A percentile compares a stretch with the other conserved stretches of the same genome.
Conservation (phyloP, 768 basidiomycete genomes). For the Boletus patriciae region DNA sequence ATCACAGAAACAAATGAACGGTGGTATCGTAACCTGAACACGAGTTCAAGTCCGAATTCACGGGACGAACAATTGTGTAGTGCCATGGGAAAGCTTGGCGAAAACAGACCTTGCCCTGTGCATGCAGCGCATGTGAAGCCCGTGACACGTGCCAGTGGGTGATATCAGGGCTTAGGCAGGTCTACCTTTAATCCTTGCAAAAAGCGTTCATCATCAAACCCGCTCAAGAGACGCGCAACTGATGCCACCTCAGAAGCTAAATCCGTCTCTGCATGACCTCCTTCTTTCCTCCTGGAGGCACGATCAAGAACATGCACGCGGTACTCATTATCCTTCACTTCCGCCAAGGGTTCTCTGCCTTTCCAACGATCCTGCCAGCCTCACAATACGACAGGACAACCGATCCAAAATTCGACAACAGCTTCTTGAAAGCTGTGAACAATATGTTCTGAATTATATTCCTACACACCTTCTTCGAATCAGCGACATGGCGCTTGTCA, state of each 20-base stretch:
- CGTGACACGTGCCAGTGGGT: too few species aligned
- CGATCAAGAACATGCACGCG: not conserved
- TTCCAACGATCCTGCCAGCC: not conserved
- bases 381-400: not conserved
- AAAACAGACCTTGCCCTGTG: too few species aligned
- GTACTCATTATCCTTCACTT: not conserved
- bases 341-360: conserved; percentile 3
- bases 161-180: not conserved
- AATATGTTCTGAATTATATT: conserved; percentile 19
- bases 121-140: too few species aligned
- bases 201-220: not conserved
- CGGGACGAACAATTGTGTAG: too few species aligned
- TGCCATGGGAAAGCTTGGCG: too few species aligned
- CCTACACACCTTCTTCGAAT: conserved; percentile 19
- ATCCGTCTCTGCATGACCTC: not conserved
- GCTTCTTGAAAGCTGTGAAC: conserved; percentile 12
- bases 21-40: too few species aligned
- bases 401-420: not conserved
- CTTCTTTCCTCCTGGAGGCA: conserved; percentile 5
- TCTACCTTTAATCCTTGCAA: not conserved
- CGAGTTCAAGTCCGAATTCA: too few species aligned
- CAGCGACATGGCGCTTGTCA: conserved; percentile 16
- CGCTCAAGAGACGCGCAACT: not conserved
- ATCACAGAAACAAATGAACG: too few species aligned
- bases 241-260: not conserved